Evolutionary conservation across 2,329 filamentous ascomycete species (phyloP).

Genomic region (Ophiosphaerella korrae): DNA sequence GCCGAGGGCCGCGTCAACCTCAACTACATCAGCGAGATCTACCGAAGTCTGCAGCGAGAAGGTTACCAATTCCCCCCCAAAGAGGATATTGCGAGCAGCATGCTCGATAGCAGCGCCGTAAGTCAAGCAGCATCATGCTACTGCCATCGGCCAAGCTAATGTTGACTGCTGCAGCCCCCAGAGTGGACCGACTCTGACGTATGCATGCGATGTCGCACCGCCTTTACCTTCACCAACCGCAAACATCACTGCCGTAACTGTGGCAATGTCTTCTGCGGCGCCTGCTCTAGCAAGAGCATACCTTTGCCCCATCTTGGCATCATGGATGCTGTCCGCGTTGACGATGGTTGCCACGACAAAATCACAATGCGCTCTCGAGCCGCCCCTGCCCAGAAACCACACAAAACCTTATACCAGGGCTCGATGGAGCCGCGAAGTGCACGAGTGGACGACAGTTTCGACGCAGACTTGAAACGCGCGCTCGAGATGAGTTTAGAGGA

Average conservation of each 20-base stretch:
- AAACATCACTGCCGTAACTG: constrained; percentile 99
- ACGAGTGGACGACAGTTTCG: constrained; percentile 86
- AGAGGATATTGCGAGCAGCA: constrained; percentile 86
- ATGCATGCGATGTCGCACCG: constrained; percentile 94
- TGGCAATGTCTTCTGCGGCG: constrained; percentile 94
- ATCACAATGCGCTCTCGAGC: constrained; percentile 73
- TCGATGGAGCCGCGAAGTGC: constrained; percentile 91
- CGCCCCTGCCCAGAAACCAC: constrained; percentile 53
- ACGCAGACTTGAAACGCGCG: constrained; percentile 91
- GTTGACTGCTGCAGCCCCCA: constrained; percentile 67
- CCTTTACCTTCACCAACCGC: constrained; percentile 96
- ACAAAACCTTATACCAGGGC: constrained; percentile 67
- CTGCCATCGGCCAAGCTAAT: no score
- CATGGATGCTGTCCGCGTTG: constrained; percentile 85
- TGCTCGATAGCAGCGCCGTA: constrained; percentile 96
- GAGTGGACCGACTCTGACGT: constrained; percentile 99
- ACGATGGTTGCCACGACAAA: constrained; percentile 93
- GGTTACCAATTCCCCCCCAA: constrained; percentile 89
- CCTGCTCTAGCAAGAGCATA: constrained; percentile 88
- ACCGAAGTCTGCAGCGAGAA: constrained; percentile 79
- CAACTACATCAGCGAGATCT: constrained; percentile 86
- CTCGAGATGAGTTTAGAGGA: constrained; percentile 98
- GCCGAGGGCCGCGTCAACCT: constrained; percentile 84
- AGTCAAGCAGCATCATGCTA: constrained; percentile 42
- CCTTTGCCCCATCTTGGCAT: constrained; percentile 93